Evolutionary conservation across 495 filamentous ascomycete species (phyloP).

Genomic region (Daldinia bambusicola): DNA sequence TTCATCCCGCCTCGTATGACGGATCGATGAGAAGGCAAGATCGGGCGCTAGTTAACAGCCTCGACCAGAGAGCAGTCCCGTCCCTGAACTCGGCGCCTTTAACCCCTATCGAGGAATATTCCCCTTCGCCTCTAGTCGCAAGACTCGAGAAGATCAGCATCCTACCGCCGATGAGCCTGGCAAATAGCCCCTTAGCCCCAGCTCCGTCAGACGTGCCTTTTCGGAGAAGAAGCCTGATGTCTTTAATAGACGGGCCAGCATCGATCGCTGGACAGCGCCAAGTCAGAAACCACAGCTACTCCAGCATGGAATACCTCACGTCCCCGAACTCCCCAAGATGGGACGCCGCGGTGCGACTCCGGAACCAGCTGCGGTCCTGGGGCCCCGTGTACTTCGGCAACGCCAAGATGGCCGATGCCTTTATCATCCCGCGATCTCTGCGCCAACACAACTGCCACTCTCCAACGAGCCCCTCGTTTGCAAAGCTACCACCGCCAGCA

Average conservation of each 20-base stretch:
- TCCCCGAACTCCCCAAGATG: conserved; percentile 14
- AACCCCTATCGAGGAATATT: conserved; percentile 39
- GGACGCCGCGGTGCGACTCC: conserved; percentile 17
- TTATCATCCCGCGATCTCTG: conserved; percentile 54
- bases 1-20: conserved; percentile 52
- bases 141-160: conserved; percentile 47
- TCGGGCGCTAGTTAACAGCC: conserved; percentile 52
- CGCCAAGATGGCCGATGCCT: conserved; percentile 50
- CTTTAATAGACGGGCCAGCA: background rate
- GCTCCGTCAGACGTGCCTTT: conserved; percentile 10
- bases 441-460: conserved; percentile 46
- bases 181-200: conserved; percentile 8
- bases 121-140: conserved; percentile 45
- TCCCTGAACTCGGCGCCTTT: conserved; percentile 32
- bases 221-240: background rate
- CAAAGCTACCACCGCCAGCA: background rate
- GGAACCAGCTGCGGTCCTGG: conserved; percentile 48
- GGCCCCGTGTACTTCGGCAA: conserved; percentile 51
- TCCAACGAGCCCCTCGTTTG: conserved; percentile 14
- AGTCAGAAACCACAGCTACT: conserved; percentile 11
- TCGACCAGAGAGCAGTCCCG: conserved; percentile 48
- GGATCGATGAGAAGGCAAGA: conserved; percentile 52
- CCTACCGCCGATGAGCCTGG: conserved; percentile 27
- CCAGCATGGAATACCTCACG: background rate
- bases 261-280: conserved; percentile 6